Evolutionary conservation across 495 filamentous ascomycete species (phyloP).

Genomic region (Parachaetomium inaequale): DNA sequence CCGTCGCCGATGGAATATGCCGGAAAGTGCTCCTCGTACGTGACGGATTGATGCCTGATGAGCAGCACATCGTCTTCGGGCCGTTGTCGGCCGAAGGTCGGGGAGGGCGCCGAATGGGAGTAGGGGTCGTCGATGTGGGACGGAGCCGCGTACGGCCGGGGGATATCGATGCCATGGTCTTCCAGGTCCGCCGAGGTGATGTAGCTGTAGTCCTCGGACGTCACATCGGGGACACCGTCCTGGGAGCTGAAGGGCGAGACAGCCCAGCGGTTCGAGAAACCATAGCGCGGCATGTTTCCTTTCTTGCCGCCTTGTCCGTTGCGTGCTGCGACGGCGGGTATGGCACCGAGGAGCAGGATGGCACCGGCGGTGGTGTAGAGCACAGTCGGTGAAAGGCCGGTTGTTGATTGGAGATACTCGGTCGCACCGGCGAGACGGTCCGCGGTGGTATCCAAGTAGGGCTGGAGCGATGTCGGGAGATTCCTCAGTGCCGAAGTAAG

Average conservation of each 20-base stretch:
- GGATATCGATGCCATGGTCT: conserved; percentile 31
- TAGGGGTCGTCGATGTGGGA: conserved; percentile 33
- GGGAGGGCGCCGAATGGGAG: conserved; percentile 24
- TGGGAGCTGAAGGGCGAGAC: conserved; percentile 55
- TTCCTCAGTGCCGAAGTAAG: conserved; percentile 38
- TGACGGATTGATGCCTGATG: conserved; percentile 66
- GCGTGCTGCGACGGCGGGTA: conserved; percentile 50
- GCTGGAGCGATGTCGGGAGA: conserved; percentile 43
- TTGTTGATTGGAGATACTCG: conserved; percentile 50
- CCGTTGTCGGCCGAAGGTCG: conserved; percentile 25
- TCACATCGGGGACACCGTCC: conserved; percentile 55
- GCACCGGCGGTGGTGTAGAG: conserved; percentile 46
- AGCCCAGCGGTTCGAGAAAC: conserved; percentile 51
- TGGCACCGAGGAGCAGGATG: conserved; percentile 42
- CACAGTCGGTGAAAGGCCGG: conserved; percentile 45
- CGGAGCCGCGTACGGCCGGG: conserved; percentile 36
- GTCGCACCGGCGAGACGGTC: conserved; percentile 51
- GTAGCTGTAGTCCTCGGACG: conserved; percentile 77
- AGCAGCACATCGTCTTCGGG: conserved; percentile 71
- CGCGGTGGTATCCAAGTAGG: conserved; percentile 45
- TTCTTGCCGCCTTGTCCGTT: conserved; percentile 26
- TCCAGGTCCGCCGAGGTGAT: conserved; percentile 68
- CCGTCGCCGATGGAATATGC: conserved; percentile 80
- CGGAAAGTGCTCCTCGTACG: conserved; percentile 75
- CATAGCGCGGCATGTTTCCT: conserved; percentile 60